Percentiles rank a stretch among this genome's conserved stretches.
phyloP scores from a whole-genome alignment of 176 grass and related monocot species.

The Avena sativa region DNA sequence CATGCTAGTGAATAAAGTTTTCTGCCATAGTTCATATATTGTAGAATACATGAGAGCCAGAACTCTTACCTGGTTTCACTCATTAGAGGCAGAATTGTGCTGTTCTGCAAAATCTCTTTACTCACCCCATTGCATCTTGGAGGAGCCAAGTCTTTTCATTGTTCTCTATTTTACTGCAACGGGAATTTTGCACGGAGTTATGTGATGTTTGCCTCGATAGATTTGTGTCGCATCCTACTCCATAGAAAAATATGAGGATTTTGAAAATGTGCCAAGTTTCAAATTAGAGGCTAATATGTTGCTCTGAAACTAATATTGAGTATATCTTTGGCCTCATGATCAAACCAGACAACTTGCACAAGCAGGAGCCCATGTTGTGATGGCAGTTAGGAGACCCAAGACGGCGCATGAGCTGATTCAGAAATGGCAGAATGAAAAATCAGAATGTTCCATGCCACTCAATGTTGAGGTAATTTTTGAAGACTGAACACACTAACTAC shows the following conservation, averaged over 20 bases:
- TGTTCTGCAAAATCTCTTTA: background rate
- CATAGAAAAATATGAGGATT: background rate
- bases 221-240: background rate
- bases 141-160: background rate
- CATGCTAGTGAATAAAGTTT: background rate
- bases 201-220: background rate
- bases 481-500: conserved; percentile 20
- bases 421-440: conserved; percentile 90
- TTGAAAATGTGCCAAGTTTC: background rate
- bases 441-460: conserved; percentile 64
- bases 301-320: conserved; percentile 4
- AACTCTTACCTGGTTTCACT: background rate
- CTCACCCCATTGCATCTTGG: background rate
- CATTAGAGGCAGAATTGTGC: background rate
- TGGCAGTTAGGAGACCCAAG: conserved; percentile 93
- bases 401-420: conserved; percentile 85
- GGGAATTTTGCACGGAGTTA: background rate
- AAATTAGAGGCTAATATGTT: conserved; percentile 15
- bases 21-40: background rate
- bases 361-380: conserved; percentile 89
- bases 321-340: conserved; percentile 7
- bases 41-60: background rate
- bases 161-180: background rate
- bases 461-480: conserved; percentile 83
- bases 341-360: conserved; percentile 78